Evolutionary conservation across 176 grass and related monocot genomes (phyloP), one percentile per base, ranked within the genome.

Genomic region (Oropetium thomaeum): DNA sequence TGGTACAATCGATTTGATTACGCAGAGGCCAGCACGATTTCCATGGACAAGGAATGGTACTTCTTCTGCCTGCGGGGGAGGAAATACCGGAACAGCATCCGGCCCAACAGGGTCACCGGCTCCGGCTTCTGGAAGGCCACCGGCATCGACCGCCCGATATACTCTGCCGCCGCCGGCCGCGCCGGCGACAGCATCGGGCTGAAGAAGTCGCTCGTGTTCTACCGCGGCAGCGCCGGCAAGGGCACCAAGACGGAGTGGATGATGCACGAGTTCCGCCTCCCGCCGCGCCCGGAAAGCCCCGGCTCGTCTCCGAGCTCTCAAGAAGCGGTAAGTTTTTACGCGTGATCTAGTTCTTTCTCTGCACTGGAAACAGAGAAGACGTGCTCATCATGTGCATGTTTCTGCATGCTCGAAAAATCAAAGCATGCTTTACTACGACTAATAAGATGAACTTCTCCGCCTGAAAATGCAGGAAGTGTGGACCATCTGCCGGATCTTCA

Each of bases 251-350:
- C 93, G 0, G 93, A 97, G 29, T 97, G 93, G 93, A 97, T 97
- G 93, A 97, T 97, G 93, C 90, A 97, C 32, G 93, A 97, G 52
- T 97, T 93, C 84, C 93, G 93, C 26, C 90, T 93, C 19, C 93
- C 90, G 0, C 55, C 42, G 26, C 72, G 23, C 57, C 1, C 1
- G 17, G 34, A 23, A 16, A 39, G 8, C 69, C 14, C 25, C 30
- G 17, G 9, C 32, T 25, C 58, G 1, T 35, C 58, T 13, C 79
- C 87, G 4, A 82, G 82, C 64, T 25, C 60, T 35, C 92, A 89
- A 78, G 89, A 92, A 87, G 92, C 92, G 23, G 92, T 94, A 64
- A 53, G 60, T 55, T 38, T 10, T 12, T 2, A 52, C 33, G 11
- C 6, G 10, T 17, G 7, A 29, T 41, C 68, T 75, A n/a, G n/a